These are phyloP conservation scores for Brassica juncea DNA, from an alignment of 345 rosid genomes.

Conservation along the genomic window DNA sequence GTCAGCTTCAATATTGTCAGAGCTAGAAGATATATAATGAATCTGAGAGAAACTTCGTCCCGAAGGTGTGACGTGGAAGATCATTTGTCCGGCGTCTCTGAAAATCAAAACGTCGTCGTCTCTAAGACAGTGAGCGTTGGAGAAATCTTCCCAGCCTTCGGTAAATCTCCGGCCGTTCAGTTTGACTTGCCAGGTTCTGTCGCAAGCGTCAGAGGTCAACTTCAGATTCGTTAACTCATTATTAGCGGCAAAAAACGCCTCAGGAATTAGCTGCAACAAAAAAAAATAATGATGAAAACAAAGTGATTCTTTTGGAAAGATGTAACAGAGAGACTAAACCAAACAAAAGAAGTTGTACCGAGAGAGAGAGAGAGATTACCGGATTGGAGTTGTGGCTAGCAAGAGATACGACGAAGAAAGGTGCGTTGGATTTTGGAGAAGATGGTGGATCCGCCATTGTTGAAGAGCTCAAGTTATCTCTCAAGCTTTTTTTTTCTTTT, in stretches of 20 bases:
- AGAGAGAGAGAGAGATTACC: not conserved
- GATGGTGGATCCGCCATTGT: not conserved
- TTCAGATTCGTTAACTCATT: not conserved
- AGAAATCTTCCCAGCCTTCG: conserved; percentile 20
- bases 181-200: conserved; percentile 19
- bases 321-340: not conserved
- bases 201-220: conserved; percentile 21
- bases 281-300: not conserved
- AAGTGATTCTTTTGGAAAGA: not conserved
- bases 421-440: not conserved
- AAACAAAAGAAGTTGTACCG: not conserved
- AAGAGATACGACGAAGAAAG: not conserved
- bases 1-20: no score
- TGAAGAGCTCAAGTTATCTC: not conserved
- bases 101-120: conserved; percentile 19
- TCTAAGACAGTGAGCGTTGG: not conserved
- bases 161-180: conserved; percentile 2
- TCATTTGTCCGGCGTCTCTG: not conserved
- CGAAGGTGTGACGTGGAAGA: conserved; percentile 14
- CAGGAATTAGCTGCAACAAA: conserved; percentile 18
- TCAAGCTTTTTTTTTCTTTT: not conserved
- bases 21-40: no score
- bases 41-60: conserved; percentile 6
- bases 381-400: not conserved
- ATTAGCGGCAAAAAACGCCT: not conserved